Base-by-base conservation (phyloP, 2,329 filamentous ascomycete genomes). In the Eutypella sp. region DNA sequence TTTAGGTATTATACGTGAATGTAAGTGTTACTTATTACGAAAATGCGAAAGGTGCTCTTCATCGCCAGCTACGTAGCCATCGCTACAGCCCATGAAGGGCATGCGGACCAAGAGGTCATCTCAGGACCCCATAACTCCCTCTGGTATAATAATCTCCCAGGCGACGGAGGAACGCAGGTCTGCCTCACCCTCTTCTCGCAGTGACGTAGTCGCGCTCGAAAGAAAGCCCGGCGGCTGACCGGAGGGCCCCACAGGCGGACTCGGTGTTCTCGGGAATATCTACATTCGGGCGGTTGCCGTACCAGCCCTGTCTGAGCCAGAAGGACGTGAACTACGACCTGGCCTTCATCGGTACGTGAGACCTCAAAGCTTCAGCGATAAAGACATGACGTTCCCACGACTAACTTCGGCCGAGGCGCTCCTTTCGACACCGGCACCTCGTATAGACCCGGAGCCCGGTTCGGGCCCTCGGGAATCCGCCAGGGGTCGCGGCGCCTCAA, bases 191-290 rank as follows among this genome's bases (percentile, higher is more conserved):
- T n/a, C n/a, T n/a, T n/a, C n/a, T n/a, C 31, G 40, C 5, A 27
- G 16, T n/a, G 18, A 40, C 11, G 29, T 39, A 8, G 5, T 41
- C 15, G 15, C 18, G 42, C 46, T 4, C 48, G 9, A 29, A 29
- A 16, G 19, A 15, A 31, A 42, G 36, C 18, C 38, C 36, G n/a
- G n/a, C n/a, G n/a, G n/a, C 37, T 47, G 23, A 51, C 31, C n/a
- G n/a, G n/a, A 7, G 31, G 25, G 7, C 38, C n/a, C 27, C 5
- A 15, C 49, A 91, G 85, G 88, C 88, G 48, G 88, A 95, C 64
- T 90, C 87, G 1, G 87, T 93, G 47, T 95, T 93, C 68, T 92
- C 87, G 1, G 89, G 89, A 23, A 93, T 95, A 59, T 87, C 85
- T 1, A 95, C 89, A 7, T 93, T 93, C 61, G 89, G 87, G 10